Evolutionary conservation across 129 eudicot species (phyloP).

Genomic region (Chrysanthemum makinoi): DNA sequence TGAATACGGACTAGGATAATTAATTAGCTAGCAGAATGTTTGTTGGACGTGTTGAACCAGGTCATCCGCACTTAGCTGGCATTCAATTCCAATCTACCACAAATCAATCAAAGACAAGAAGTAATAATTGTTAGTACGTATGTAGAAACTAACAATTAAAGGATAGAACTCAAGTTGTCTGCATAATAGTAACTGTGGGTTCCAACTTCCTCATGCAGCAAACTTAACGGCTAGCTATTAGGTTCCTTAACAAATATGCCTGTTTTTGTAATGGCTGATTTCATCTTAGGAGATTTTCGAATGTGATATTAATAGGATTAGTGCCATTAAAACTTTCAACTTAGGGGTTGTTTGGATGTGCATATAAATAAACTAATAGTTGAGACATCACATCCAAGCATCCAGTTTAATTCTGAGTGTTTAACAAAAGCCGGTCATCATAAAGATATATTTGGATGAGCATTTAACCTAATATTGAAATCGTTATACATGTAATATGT

Average conservation of each 20-base stretch:
- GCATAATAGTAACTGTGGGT: not conserved
- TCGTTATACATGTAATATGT: too few species aligned
- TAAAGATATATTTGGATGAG: too few species aligned
- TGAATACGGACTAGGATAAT: not conserved
- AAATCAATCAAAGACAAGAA: not conserved
- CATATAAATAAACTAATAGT: not conserved
- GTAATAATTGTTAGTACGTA: not conserved
- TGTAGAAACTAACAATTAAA: not conserved
- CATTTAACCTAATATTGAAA: too few species aligned
- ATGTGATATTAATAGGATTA: not conserved
- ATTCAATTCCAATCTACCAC: constrained; percentile 76
- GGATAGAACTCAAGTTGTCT: not conserved
- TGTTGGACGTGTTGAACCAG: constrained; percentile 60
- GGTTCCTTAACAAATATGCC: not conserved
- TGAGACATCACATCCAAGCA: not conserved
- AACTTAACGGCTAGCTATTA: not conserved
- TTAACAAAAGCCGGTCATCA: too few species aligned
- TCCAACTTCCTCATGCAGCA: not conserved
- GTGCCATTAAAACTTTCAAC: not conserved
- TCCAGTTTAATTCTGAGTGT: too few species aligned
- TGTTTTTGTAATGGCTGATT: not conserved
- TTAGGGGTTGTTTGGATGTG: not conserved
- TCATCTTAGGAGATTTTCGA: not conserved
- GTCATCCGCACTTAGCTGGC: constrained; percentile 83
- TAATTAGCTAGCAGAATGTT: not conserved